Evolutionary conservation across 2,329 filamentous ascomycete species (phyloP).

Genomic region (Endocalyx cinctus): DNA sequence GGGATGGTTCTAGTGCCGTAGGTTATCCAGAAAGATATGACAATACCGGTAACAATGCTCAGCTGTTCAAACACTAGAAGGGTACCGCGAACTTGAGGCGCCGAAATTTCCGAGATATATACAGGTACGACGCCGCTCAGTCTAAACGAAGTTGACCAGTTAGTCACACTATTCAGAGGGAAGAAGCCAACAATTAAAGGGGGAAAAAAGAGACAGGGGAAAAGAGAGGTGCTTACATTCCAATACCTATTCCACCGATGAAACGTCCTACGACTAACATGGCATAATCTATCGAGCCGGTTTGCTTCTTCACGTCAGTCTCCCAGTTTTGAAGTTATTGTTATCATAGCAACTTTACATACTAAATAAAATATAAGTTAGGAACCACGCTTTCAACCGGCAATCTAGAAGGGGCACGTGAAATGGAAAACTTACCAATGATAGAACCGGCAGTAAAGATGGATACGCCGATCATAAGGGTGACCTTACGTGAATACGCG

Average conservation of each 20-base stretch:
- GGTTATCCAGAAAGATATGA: constrained; percentile 22
- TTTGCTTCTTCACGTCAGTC: no score
- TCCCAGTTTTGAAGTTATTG: no score
- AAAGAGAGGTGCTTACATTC: constrained; percentile 37
- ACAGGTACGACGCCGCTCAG: constrained; percentile 13
- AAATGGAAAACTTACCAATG: no score
- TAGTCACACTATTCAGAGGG: no score
- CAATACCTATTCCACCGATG: constrained; percentile 49
- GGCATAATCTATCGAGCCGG: constrained; percentile 41
- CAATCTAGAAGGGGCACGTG: no score
- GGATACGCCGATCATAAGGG: constrained; percentile 44
- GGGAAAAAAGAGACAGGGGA: constrained; percentile 46
- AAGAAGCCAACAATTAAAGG: no score
- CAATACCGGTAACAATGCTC: constrained; percentile 22
- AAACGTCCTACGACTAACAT: constrained; percentile 51
- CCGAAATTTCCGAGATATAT: constrained; percentile 22
- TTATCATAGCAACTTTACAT: no score
- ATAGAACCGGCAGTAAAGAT: constrained; percentile 37
- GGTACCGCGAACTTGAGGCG: constrained; percentile 14
- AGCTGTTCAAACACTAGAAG: constrained; percentile 18
- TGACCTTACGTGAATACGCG: constrained; percentile 46
- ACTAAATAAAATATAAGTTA: no score
- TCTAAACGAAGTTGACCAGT: no score
- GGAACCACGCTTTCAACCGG: no score
- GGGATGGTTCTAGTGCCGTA: constrained; percentile 30